Evolutionary conservation across 2,329 filamentous ascomycete genomes (phyloP), one percentile per base, ranked within the genome.

Genomic region (Claviceps sp.): DNA sequence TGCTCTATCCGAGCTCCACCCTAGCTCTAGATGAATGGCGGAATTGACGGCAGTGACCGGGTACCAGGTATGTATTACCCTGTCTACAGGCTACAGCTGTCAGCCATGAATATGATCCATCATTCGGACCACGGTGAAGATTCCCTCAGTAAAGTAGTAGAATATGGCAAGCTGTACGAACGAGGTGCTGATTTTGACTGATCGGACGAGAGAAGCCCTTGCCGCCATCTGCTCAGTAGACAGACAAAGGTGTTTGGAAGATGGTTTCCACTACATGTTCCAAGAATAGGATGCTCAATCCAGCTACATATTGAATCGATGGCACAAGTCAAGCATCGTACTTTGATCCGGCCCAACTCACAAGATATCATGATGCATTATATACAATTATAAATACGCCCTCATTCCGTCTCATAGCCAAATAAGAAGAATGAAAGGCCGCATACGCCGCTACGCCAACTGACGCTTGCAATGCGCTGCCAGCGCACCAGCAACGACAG

Each of bases 401-500:
- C 37, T 48, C 37, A 13, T 7, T 16, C 16, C 19, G 13, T n/a
- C 26, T 16, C 17, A 8, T 14, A 10, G 5, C 4, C 22, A 17
- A 13, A 24, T 17, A 22, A 38, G 40, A 8, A 2, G 13, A 42
- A 42, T 17, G 8, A 10, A 42, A 42, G 17, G 13, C 41, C 17
- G 17, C 17, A 26, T 5, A 26, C 2, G 5, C 26, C 2, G 5
- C 26, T 34, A 50, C 24, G 0, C 17, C 34, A 13, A 24, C 43
- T 38, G 43, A 39, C 39, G 47, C 14, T 16, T 39, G n/a, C 53
- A 58, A 24, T 52, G 11, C 22, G 41, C 50, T 26, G 39, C 54
- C 22, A 61, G 37, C 11, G 48, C 46, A 22, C 41, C 50, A 2
- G 59, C 60, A 46, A 61, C 40, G 7, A 47, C 52, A 24, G 47